Evolutionary conservation across 2,329 filamentous ascomycete species (phyloP).

Genomic region (Colletotrichum liaoningense): DNA sequence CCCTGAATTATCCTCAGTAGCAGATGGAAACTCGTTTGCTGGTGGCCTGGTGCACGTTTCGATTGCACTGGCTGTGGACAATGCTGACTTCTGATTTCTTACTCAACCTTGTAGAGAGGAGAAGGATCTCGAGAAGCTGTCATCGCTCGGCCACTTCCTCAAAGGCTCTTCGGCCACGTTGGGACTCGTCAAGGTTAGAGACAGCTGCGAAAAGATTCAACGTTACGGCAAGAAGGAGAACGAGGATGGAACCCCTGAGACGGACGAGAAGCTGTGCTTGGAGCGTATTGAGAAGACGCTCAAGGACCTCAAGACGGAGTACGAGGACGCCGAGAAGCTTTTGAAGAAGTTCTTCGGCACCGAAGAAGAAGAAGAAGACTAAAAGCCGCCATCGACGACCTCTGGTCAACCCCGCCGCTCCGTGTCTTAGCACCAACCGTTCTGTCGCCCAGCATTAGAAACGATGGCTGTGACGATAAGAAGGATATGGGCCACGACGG

Average conservation of each 20-base stretch:
- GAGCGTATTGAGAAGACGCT: constrained; percentile 78
- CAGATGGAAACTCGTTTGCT: not conserved
- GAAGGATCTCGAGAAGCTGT: constrained; percentile 79
- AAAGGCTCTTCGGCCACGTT: constrained; percentile 97
- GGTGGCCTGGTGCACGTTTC: not conserved
- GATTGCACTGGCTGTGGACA: not conserved
- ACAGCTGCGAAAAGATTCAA: constrained; percentile 96
- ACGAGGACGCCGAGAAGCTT: constrained; percentile 75
- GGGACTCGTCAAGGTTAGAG: constrained; percentile 89
- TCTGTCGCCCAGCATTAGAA: constrained; percentile 44
- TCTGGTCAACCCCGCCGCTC: constrained; percentile 23
- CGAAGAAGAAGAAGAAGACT: constrained; percentile 37
- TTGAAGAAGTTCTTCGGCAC: constrained; percentile 73
- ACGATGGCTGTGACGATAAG: constrained; percentile 45
- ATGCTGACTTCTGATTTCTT: constrained; percentile 29
- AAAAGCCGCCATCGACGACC: constrained; percentile 36
- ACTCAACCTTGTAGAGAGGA: constrained; percentile 62
- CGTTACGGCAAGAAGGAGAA: constrained; percentile 88
- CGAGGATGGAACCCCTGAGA: constrained; percentile 76
- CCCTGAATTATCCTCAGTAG: constrained; percentile 1
- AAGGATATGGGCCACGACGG: constrained; percentile 30
- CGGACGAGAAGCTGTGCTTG: constrained; percentile 76
- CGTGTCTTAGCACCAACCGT: constrained; percentile 10
- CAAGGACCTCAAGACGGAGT: constrained; percentile 79
- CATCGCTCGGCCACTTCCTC: constrained; percentile 90